Conservation (phyloP, 495 filamentous ascomycete genomes). For the Penicillium turbatum region DNA sequence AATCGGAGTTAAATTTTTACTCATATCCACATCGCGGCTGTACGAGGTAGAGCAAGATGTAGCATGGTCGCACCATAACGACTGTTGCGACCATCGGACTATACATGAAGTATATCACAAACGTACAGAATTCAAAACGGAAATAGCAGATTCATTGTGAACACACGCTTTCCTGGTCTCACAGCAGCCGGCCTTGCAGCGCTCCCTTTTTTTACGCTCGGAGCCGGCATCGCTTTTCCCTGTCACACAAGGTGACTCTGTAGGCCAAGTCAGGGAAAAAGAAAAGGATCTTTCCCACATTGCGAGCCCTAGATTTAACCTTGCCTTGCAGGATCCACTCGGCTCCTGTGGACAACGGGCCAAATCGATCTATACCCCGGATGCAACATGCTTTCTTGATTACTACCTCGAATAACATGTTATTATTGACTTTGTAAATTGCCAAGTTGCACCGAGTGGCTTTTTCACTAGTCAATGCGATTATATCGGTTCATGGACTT, state of each 20-base stretch:
- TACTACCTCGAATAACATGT: background rate
- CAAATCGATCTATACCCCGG: slow-evolving; percentile 5
- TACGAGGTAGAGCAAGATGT: slow-evolving; percentile 20
- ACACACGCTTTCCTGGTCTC: slow-evolving; percentile 11
- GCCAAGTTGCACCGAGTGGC: background rate
- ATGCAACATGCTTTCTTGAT: slow-evolving; percentile 12
- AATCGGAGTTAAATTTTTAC: background rate
- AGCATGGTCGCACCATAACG: slow-evolving; percentile 18
- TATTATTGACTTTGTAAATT: background rate
- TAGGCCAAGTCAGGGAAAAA: slow-evolving; percentile 3
- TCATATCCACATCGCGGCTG: slow-evolving; percentile 14
- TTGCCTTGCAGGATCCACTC: slow-evolving; percentile 4
- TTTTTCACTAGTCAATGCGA: background rate
- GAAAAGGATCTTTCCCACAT: background rate
- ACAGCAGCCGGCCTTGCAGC: slow-evolving; percentile 20
- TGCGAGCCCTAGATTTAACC: background rate
- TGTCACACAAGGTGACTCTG: slow-evolving; percentile 18
- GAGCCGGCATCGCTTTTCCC: slow-evolving; percentile 13
- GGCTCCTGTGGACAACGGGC: background rate
- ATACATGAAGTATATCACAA: background rate
- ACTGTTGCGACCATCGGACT: background rate
- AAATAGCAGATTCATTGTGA: slow-evolving; percentile 1
- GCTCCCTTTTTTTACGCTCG: slow-evolving; percentile 20
- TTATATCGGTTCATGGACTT: background rate
- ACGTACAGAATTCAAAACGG: slow-evolving; percentile 13